A percentile compares a stretch with the other conserved stretches of the same genome.
Conservation (phyloP, 306 rosid genomes). For the Neltuma alba region DNA sequence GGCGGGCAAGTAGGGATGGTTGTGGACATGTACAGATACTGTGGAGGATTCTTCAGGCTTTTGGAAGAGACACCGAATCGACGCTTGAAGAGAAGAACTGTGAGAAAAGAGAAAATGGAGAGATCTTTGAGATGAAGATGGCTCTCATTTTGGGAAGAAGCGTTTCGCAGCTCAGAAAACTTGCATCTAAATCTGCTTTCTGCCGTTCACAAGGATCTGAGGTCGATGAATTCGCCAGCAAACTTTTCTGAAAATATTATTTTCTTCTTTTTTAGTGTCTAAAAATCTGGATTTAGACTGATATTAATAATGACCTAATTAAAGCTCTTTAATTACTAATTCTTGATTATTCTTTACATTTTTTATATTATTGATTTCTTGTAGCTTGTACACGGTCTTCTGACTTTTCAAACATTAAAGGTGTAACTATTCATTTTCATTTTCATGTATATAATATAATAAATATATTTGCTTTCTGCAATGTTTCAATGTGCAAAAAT, state of each 20-base stretch:
- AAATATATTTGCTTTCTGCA: not conserved
- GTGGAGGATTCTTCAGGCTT: slow-evolving; percentile 54
- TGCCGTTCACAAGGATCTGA: slow-evolving; percentile 42
- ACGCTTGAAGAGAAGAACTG: slow-evolving; percentile 52
- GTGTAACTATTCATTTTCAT: no score
- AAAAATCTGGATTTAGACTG: not conserved
- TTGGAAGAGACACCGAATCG: slow-evolving; percentile 48
- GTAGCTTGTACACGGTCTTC: not conserved
- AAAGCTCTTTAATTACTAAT: not conserved
- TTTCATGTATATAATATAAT: not conserved
- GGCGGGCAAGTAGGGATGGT: slow-evolving; percentile 76
- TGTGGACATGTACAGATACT: slow-evolving; percentile 63
- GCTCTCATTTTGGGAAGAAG: slow-evolving; percentile 69
- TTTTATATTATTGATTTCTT: no score
- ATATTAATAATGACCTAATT: no score
- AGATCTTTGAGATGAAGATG: slow-evolving; percentile 56
- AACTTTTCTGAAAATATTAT: slow-evolving; percentile 11
- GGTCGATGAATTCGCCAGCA: slow-evolving; percentile 62
- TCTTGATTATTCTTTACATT: not conserved
- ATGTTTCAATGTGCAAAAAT: not conserved
- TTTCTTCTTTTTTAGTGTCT: not conserved
- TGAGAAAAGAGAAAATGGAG: slow-evolving; percentile 65
- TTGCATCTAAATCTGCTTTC: slow-evolving; percentile 54
- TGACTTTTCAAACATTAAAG: not conserved
- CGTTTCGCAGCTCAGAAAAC: slow-evolving; percentile 55